These are phyloP conservation scores for Rosa persica DNA, from an alignment of 306 rosid species.

Conservation along the genomic window DNA sequence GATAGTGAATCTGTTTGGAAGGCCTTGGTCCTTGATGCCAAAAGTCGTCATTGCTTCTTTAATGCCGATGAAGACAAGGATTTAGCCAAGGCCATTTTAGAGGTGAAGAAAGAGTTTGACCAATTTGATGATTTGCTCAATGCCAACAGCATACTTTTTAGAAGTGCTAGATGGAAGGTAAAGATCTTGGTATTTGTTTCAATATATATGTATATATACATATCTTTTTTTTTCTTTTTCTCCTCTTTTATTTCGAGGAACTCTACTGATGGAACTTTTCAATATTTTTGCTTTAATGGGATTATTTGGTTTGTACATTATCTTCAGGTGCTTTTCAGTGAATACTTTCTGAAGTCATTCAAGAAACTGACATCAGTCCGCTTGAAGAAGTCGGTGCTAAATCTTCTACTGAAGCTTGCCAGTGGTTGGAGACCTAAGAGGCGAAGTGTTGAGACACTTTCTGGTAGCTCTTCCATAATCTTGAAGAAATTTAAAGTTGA, in stretches of 20 bases:
- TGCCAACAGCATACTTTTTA: slow-evolving; percentile 53
- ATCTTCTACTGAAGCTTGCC: slow-evolving; percentile 59
- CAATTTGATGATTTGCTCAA: slow-evolving; percentile 71
- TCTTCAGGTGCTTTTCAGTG: slow-evolving; percentile 64
- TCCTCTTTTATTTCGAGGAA: neutral
- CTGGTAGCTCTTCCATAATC: slow-evolving; percentile 48
- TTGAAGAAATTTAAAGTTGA: slow-evolving; percentile 60
- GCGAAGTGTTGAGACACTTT: slow-evolving; percentile 28
- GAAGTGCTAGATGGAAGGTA: slow-evolving; percentile 76
- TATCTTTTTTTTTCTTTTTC: too few species aligned
- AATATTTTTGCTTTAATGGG: neutral
- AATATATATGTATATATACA: neutral
- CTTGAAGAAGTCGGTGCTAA: slow-evolving; percentile 44
- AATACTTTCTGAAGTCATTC: slow-evolving; percentile 68
- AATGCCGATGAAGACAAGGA: slow-evolving; percentile 61
- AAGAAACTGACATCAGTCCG: slow-evolving; percentile 35
- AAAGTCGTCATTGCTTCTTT: slow-evolving; percentile 57
- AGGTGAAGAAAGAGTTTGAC: slow-evolving; percentile 54
- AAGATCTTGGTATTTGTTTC: neutral
- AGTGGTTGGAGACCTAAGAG: slow-evolving; percentile 74
- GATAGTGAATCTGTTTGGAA: slow-evolving; percentile 57
- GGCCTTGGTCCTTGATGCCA: slow-evolving; percentile 54
- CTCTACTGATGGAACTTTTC: neutral
- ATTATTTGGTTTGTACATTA: neutral
- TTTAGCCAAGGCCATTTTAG: slow-evolving; percentile 56